phyloP scores from a whole-genome alignment of 148 eudicot genomes.

The Amaranthus palmeri region DNA sequence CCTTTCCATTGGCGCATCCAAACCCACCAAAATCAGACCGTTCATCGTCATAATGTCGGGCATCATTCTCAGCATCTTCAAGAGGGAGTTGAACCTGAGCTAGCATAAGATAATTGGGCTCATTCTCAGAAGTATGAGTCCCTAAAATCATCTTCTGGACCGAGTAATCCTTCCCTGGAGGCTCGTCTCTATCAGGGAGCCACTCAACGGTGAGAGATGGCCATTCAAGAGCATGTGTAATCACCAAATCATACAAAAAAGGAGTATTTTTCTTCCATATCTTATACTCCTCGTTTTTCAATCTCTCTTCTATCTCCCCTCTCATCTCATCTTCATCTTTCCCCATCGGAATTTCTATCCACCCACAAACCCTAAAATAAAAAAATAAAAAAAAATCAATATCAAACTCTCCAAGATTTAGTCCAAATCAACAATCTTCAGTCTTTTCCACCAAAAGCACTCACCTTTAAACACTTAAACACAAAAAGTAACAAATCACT shows the following conservation, averaged over 20 bases:
- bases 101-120: slow-evolving; percentile 78
- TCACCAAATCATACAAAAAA: slow-evolving; percentile 70
- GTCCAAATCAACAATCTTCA: neutral
- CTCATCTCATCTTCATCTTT: slow-evolving; percentile 72
- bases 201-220: slow-evolving; percentile 95
- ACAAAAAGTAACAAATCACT: neutral
- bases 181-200: slow-evolving; percentile 79
- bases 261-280: slow-evolving; percentile 93
- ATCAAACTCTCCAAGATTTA: neutral
- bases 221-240: slow-evolving; percentile 88
- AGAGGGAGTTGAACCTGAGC: slow-evolving; percentile 89
- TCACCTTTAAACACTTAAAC: neutral
- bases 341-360: slow-evolving; percentile 37
- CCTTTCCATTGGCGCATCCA: slow-evolving; percentile 76
- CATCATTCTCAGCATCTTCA: slow-evolving; percentile 69
- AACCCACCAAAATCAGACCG: slow-evolving; percentile 64
- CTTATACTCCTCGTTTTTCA: slow-evolving; percentile 83
- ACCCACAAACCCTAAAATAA: slow-evolving; percentile 9
- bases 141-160: slow-evolving; percentile 89
- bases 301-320: slow-evolving; percentile 68
- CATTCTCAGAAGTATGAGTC: slow-evolving; percentile 78
- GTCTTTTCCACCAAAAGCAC: neutral
- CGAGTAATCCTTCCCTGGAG: slow-evolving; percentile 78
- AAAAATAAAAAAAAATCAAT: neutral
- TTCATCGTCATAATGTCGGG: slow-evolving; percentile 60